phyloP scores from a whole-genome alignment of 1,284 basidiomycete genomes.

The Earliella scabrosa region DNA sequence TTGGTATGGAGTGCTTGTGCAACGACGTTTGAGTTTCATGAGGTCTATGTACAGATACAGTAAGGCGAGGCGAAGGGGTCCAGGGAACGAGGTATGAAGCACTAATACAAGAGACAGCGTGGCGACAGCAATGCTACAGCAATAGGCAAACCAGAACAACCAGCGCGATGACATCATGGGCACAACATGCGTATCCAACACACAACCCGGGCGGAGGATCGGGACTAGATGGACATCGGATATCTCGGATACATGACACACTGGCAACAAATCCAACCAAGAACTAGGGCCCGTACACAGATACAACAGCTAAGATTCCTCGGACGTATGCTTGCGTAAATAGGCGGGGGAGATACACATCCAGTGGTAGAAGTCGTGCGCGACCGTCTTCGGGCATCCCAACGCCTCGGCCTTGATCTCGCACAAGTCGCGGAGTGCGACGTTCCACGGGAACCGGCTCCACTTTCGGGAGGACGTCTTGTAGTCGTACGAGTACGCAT shows the following conservation, averaged over 20 bases:
- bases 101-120: not conserved
- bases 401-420: constrained; percentile 47
- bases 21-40: no score
- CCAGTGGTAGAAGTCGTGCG: constrained; percentile 12
- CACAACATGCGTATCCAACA: no score
- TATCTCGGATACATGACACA: not conserved
- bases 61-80: no score
- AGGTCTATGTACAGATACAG: no score
- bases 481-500: constrained; percentile 51
- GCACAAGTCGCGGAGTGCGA: constrained; percentile 54
- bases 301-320: not conserved
- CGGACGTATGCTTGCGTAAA: constrained; percentile 4
- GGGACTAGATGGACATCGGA: no score
- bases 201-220: no score
- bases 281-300: not conserved
- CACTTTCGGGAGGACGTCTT: constrained; percentile 25
- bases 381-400: constrained; percentile 21
- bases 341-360: constrained; percentile 15
- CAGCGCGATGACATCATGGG: not conserved
- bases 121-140: not conserved
- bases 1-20: no score
- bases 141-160: not conserved
- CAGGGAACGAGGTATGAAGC: no score
- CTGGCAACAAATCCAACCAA: constrained; percentile 4
- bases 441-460: constrained; percentile 56